A percentile compares a stretch with the other conserved stretches of the same genome.
Conservation (phyloP, 257 asterid genomes). For the Lycium ferocissimum region DNA sequence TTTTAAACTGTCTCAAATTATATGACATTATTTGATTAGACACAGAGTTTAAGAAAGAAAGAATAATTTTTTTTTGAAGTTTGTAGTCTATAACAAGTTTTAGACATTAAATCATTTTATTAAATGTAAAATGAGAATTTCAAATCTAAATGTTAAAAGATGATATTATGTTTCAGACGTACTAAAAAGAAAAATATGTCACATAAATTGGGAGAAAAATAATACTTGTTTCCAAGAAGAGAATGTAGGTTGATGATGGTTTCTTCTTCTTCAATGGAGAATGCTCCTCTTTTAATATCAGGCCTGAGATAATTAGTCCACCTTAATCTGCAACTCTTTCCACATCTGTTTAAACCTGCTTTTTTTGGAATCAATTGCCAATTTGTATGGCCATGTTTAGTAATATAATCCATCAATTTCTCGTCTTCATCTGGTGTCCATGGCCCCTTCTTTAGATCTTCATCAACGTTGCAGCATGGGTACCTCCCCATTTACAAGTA, state of each 20-base stretch:
- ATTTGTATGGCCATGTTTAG: constrained; percentile 42
- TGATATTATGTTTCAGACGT: no score
- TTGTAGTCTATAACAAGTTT: no score
- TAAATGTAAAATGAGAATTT: no score
- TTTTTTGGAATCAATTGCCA: constrained; percentile 45
- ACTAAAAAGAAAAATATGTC: no score
- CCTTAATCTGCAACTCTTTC: constrained; percentile 51
- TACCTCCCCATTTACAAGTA: constrained; percentile 35
- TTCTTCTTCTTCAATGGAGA: constrained; percentile 47
- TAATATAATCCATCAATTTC: constrained; percentile 36
- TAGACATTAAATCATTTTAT: no score
- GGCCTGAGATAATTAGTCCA: constrained; percentile 54
- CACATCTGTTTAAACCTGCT: constrained; percentile 49
- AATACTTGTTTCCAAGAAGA: constrained; percentile 45
- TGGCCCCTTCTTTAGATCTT: constrained; percentile 46
- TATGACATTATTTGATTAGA: no score
- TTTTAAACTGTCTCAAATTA: no score
- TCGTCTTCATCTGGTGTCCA: constrained; percentile 49
- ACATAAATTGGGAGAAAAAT: not conserved
- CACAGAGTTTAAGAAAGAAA: no score
- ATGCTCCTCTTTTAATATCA: constrained; percentile 47
- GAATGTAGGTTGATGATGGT: constrained; percentile 44
- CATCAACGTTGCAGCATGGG: constrained; percentile 35
- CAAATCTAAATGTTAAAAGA: no score
- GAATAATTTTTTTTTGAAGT: no score